Base-by-base conservation (phyloP, 441 rosid genomes). In the Metrosideros polymorpha region DNA sequence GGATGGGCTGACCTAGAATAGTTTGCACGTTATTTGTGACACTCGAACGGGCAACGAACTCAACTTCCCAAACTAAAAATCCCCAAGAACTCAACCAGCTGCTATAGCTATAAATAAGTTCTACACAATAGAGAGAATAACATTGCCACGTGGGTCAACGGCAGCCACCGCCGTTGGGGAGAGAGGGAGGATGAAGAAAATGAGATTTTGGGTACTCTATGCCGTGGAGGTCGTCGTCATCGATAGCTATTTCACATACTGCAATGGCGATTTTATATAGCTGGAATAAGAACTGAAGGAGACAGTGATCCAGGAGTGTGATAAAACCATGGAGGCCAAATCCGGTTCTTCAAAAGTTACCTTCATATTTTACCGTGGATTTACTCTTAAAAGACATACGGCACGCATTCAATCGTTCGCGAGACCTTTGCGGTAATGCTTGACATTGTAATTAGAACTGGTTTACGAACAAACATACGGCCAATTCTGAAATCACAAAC, bases 1-100 rank as follows among this genome's bases (percentile, higher is more conserved):
- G 22, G 1, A 3, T 19, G 9, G n/a, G 0, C 8, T 1, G 8
- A 71, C 2, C n/a, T 10, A 39, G n/a, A 71, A 42, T 1, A 39
- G 9, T 22, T 71, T 22, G n/a, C n/a, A 39, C 39, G 13, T 7
- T 39, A 3, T 71, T 66, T 39, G 2, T 71, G 42, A 71, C 35
- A 71, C 10, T 71, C 3, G 8, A 71, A 39, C 15, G 1, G n/a
- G 7, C 3, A 17, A 39, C 15, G 6, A 39, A 6, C 27, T 71
- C n/a, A n/a, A 39, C 8, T 22, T 39, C 7, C 1, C 25, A 3
- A 71, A 27, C 17, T 71, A n/a, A 71, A 19, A 39, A 10, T 71
- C 27, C 17, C 47, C 6, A 22, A 71, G 45, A 25, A 22, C n/a
- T 25, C 7, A 6, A 39, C 5, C 17, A 55, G 9, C n/a, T 24